A percentile compares a stretch with the other conserved stretches of the same genome.
Conservation (phyloP, 805 yeast genomes). For the Schwanniomyces sp. region DNA sequence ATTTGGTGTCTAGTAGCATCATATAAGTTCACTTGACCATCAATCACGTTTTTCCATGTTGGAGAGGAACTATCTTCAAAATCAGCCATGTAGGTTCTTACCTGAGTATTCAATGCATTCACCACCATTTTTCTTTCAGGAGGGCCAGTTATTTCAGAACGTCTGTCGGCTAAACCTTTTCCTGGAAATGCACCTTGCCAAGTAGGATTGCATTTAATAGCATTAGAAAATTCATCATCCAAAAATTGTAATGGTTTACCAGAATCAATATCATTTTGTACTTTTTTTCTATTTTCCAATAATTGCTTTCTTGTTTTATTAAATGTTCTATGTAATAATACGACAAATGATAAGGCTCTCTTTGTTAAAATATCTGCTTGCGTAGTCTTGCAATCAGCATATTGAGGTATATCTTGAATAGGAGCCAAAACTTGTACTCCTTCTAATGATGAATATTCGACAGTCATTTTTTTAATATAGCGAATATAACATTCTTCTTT, state of each 20-base stretch:
- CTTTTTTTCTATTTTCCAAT: constrained; percentile 12
- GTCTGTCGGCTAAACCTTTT: constrained; percentile 16
- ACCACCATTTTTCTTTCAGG: constrained; percentile 22
- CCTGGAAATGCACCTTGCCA: constrained; percentile 21
- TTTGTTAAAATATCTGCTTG: constrained; percentile 19
- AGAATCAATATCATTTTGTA: constrained; percentile 12
- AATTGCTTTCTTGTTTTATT: constrained; percentile 13
- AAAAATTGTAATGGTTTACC: constrained; percentile 14
- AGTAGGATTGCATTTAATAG: constrained; percentile 11
- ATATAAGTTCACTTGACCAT: constrained; percentile 21
- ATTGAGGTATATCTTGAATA: constrained; percentile 6
- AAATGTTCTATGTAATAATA: constrained; percentile 17
- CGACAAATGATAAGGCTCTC: constrained; percentile 17
- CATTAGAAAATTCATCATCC: constrained; percentile 9
- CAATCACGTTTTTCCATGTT: constrained; percentile 16
- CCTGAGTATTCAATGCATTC: constrained; percentile 20
- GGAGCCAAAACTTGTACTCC: constrained; percentile 14
- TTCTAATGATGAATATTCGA: constrained; percentile 5
- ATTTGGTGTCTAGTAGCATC: constrained; percentile 18
- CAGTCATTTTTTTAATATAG: neutral
- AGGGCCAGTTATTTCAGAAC: constrained; percentile 22
- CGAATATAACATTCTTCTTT: neutral
- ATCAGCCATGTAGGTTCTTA: constrained; percentile 20
- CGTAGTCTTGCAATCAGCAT: constrained; percentile 13
- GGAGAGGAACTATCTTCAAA: constrained; percentile 20